A percentile compares a stretch with the other conserved stretches of the same genome.
phyloP scores from a whole-genome alignment of 75 land plant genomes.

The Sequoiadendron giganteum region DNA sequence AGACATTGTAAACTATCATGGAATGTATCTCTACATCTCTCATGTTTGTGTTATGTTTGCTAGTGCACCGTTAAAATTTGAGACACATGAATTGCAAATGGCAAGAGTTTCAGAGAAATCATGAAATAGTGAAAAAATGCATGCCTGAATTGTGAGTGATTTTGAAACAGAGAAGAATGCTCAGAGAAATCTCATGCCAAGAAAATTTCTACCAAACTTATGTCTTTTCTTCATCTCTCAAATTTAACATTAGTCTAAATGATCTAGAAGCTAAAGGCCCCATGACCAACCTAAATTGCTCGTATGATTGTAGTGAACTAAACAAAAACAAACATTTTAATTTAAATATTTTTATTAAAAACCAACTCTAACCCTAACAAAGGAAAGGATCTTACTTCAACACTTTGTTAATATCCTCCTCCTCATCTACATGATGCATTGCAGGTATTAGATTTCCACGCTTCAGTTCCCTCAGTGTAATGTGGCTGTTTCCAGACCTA shows the following conservation, averaged over 20 bases:
- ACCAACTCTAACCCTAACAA: neutral
- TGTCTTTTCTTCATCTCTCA: neutral
- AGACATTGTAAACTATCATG: no score
- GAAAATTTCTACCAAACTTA: neutral
- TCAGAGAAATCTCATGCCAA: neutral
- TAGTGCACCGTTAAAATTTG: neutral
- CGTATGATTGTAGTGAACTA: neutral
- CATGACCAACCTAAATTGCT: neutral
- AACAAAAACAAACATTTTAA: neutral
- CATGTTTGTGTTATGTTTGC: no score
- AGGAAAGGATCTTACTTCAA: conserved; percentile 47
- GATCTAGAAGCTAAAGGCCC: neutral
- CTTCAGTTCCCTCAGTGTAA: conserved; percentile 86
- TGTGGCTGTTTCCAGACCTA: conserved; percentile 84
- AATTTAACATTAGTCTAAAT: neutral
- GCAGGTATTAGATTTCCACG: conserved; percentile 86
- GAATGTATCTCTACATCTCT: no score
- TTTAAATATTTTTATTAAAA: neutral
- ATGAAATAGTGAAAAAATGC: neutral
- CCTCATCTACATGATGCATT: conserved; percentile 92
- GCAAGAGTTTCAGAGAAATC: neutral
- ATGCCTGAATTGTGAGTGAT: neutral
- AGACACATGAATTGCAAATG: no score
- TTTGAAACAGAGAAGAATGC: neutral
- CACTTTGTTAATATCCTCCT: conserved; percentile 96